These are phyloP conservation scores for Fonsecaea nubica DNA, from an alignment of 2,329 filamentous ascomycete species.

Conservation along the genomic window DNA sequence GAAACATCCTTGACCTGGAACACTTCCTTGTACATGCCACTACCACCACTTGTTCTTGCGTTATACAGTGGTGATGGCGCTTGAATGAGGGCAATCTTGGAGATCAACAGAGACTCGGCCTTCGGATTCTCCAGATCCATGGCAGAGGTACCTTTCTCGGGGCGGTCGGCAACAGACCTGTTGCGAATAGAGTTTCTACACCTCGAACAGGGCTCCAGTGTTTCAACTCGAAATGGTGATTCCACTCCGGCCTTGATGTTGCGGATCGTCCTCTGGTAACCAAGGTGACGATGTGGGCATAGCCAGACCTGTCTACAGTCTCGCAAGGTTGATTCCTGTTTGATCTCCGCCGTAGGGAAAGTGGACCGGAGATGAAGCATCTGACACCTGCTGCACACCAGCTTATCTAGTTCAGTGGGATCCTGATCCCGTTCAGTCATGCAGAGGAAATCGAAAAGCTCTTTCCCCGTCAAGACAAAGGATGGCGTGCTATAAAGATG, in stretches of 20 bases:
- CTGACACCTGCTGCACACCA: slow-evolving; percentile 39
- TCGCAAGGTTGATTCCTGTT: slow-evolving; percentile 28
- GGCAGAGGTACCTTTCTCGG: slow-evolving; percentile 37
- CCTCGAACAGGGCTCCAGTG: slow-evolving; percentile 37
- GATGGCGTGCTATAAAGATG: slow-evolving; percentile 38
- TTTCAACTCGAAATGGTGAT: slow-evolving; percentile 38
- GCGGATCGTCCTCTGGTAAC: slow-evolving; percentile 37
- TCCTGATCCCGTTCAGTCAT: slow-evolving; percentile 41
- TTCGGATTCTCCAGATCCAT: slow-evolving; percentile 38
- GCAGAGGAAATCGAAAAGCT: slow-evolving; percentile 40
- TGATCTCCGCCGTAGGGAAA: slow-evolving; percentile 38
- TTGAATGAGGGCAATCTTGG: slow-evolving; percentile 40
- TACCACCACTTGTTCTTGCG: slow-evolving; percentile 34
- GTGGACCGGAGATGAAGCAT: slow-evolving; percentile 34
- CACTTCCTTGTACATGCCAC: slow-evolving; percentile 40
- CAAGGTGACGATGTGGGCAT: slow-evolving; percentile 38
- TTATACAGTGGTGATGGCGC: slow-evolving; percentile 37
- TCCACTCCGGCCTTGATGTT: slow-evolving; percentile 39
- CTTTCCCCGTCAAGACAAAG: slow-evolving; percentile 37
- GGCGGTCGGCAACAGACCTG: slow-evolving; percentile 38
- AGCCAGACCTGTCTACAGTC: slow-evolving; percentile 41
- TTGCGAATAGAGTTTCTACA: slow-evolving; percentile 39
- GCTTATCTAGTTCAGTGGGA: slow-evolving; percentile 33
- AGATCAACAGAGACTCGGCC: slow-evolving; percentile 37
- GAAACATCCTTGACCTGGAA: slow-evolving; percentile 40